phyloP scores from a whole-genome alignment of 176 grass and related monocot genomes.

The Carex cristatella region DNA sequence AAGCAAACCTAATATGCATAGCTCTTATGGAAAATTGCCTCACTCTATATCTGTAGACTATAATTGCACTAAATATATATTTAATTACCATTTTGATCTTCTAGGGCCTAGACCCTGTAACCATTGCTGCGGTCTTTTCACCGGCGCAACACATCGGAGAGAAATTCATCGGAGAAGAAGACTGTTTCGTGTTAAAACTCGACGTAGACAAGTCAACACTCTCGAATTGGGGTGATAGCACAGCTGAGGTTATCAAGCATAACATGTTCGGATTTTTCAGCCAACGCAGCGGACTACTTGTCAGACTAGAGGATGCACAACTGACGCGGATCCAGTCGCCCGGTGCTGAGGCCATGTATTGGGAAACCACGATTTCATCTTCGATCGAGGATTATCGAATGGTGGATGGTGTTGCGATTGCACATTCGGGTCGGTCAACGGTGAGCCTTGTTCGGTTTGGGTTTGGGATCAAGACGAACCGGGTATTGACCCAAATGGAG shows the following conservation, averaged over 20 bases:
- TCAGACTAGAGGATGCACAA: slow-evolving; percentile 74
- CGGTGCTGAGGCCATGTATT: slow-evolving; percentile 82
- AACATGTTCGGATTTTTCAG: slow-evolving; percentile 86
- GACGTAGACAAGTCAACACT: slow-evolving; percentile 58
- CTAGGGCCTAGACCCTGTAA: slow-evolving; percentile 82
- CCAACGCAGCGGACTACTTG: slow-evolving; percentile 85
- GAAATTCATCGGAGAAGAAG: slow-evolving; percentile 81
- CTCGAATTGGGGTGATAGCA: slow-evolving; percentile 84
- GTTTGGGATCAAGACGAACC: slow-evolving; percentile 55
- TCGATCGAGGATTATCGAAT: slow-evolving; percentile 53
- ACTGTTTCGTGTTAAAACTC: slow-evolving; percentile 82
- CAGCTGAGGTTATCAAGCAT: slow-evolving; percentile 90
- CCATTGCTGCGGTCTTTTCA: slow-evolving; percentile 76
- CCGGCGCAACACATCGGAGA: slow-evolving; percentile 79
- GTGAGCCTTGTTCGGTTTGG: slow-evolving; percentile 84
- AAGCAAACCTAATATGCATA: slow-evolving; percentile 6
- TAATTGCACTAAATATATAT: background rate
- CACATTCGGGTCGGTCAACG: slow-evolving; percentile 62
- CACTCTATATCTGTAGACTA: background rate
- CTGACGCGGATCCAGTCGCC: slow-evolving; percentile 90
- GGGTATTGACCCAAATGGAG: slow-evolving; percentile 88
- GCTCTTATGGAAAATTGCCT: background rate
- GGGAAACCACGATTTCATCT: slow-evolving; percentile 84
- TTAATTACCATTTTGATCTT: background rate
- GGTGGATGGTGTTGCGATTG: slow-evolving; percentile 56